These are phyloP conservation scores for Filobasidium uniguttulatum DNA, from an alignment of 1,284 basidiomycete species.

Conservation along the genomic window DNA sequence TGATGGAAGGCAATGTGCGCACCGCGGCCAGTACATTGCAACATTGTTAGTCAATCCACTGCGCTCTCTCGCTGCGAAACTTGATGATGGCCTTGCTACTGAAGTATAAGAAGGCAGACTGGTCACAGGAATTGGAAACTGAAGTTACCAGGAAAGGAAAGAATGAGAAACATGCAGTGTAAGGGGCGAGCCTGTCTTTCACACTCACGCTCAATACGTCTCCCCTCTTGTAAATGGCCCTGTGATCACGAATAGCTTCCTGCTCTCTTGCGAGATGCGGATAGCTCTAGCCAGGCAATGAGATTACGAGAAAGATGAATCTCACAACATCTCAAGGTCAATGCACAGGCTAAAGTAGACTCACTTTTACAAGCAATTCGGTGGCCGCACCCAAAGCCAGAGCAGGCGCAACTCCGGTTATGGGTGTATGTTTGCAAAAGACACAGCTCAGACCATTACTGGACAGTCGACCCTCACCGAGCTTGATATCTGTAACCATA, in stretches of 20 bases:
- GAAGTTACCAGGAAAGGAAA: too few species aligned
- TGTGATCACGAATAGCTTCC: not conserved
- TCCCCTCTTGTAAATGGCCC: not conserved
- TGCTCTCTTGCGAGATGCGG: not conserved
- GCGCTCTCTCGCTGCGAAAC: not conserved
- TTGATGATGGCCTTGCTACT: not conserved
- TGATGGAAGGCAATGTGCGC: not conserved
- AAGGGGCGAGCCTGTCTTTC: too few species aligned
- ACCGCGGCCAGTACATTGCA: not conserved
- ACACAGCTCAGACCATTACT: not conserved
- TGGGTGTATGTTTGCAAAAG: not conserved
- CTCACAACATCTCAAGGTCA: too few species aligned
- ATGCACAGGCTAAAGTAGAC: not conserved
- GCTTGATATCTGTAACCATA: not conserved
- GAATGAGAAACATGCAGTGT: not conserved
- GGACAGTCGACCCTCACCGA: not conserved
- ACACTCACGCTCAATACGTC: not conserved
- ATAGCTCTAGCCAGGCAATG: not conserved
- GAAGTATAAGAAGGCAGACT: not conserved
- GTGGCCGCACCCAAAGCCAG: slow-evolving; percentile 1
- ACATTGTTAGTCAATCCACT: not conserved
- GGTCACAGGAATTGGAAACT: not conserved
- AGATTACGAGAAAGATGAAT: not conserved
- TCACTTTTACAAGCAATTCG: not conserved
- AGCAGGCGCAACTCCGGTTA: not conserved